A percentile compares a stretch with the other conserved stretches of the same genome.
phyloP scores from a whole-genome alignment of 2,329 filamentous ascomycete genomes.

The Magnaporthiopsis incrustans region DNA sequence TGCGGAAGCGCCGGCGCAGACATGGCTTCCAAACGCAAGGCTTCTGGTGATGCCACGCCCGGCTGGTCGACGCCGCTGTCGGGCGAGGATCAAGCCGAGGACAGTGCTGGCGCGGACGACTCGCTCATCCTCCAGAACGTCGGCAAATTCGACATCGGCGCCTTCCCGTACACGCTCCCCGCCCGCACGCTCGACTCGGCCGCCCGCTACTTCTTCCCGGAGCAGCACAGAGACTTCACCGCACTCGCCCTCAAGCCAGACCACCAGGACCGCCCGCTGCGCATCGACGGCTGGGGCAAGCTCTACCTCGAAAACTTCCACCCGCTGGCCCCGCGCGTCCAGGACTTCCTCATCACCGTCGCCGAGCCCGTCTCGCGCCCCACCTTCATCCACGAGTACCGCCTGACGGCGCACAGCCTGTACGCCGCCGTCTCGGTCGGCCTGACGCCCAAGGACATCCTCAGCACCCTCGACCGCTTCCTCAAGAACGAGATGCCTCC shows the following conservation, averaged over 20 bases:
- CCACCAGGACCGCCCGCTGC: constrained; percentile 67
- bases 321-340: constrained; percentile 72
- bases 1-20: background rate
- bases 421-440: constrained; percentile 92
- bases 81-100: background rate
- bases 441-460: constrained; percentile 76
- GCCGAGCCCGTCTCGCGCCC: constrained; percentile 84
- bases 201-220: background rate
- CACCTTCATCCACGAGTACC: constrained; percentile 84
- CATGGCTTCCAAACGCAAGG: background rate
- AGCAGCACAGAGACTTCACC: background rate
- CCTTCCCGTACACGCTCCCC: background rate
- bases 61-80: background rate
- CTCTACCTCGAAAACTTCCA: constrained; percentile 92
- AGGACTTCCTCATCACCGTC: constrained; percentile 89
- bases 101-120: background rate
- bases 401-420: constrained; percentile 79
- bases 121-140: background rate
- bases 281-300: constrained; percentile 68
- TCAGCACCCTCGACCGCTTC: constrained; percentile 74
- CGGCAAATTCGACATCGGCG: constrained; percentile 1
- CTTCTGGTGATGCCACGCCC: background rate
- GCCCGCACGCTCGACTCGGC: background rate
- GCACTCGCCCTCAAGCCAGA: constrained; percentile 5
- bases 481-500: constrained; percentile 80